Conservation (phyloP, 495 filamentous ascomycete genomes). For the Tuber calosporum region DNA sequence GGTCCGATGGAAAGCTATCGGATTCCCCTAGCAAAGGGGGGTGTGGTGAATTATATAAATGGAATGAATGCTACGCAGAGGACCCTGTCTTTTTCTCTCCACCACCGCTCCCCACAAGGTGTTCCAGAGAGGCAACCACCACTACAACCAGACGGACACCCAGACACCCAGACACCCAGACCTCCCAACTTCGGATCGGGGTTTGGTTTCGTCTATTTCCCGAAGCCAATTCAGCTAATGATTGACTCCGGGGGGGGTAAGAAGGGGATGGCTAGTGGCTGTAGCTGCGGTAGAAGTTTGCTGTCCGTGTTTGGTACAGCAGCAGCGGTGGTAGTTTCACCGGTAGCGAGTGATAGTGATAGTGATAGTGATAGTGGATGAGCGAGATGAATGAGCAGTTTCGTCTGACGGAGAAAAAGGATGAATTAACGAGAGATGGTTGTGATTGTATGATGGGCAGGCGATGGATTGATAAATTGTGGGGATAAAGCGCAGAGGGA, state of each 20-base stretch:
- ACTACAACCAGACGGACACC: neutral
- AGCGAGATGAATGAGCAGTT: neutral
- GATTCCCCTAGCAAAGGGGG: slow-evolving; percentile 30
- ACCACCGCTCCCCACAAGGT: neutral
- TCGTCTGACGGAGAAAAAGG: neutral
- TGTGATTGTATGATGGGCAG: slow-evolving; percentile 3
- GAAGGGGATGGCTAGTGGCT: neutral
- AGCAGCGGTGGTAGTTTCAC: neutral
- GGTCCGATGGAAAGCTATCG: slow-evolving; percentile 27
- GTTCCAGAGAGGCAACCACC: slow-evolving; percentile 4
- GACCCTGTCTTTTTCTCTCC: neutral
- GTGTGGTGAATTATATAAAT: slow-evolving; percentile 35
- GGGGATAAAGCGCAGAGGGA: slow-evolving; percentile 10
- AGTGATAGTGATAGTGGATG: neutral
- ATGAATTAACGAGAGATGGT: slow-evolving; percentile 4
- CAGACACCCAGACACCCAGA: neutral
- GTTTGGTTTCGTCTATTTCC: neutral
- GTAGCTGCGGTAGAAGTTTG: neutral
- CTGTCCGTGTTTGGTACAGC: neutral
- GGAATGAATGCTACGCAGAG: slow-evolving; percentile 13
- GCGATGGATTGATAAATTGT: slow-evolving; percentile 7
- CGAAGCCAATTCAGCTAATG: neutral
- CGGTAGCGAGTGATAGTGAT: neutral
- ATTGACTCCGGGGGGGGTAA: neutral
- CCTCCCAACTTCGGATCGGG: neutral